Base-by-base conservation (phyloP, 371 early-diverging fungal genomes). In the Rhizopus delemar region DNA sequence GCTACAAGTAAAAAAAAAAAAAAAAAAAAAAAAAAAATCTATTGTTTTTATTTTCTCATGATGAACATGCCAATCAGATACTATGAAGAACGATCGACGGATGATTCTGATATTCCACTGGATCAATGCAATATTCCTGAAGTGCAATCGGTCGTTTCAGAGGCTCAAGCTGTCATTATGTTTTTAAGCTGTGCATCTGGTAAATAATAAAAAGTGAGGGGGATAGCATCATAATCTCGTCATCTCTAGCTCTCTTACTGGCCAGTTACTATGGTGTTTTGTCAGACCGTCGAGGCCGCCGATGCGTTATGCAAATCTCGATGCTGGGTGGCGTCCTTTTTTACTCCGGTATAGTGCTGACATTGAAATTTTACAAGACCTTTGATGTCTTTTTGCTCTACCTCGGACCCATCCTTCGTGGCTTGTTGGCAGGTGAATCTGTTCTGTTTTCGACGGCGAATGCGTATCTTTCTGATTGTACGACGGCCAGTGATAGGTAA, bases 381-480 rank as follows among this genome's bases (percentile, higher is more conserved):
- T 43, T 80, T 38, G 77, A 73, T 28, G 53, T 75, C 13, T 29
- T 39, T 2, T 50, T 72, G 2, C 38, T 80, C 7, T 75, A 68
- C 57, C 9, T 80, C 31, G 74, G 65, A 5, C 75, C 80, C 8
- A 22, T 77, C 5, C 28, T 74, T 3, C 69, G 66, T 9, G 80
- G 80, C 4, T 5, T 73, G 6, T 15, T 77, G 32, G 77, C 60
- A 12, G 72, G 77, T 16, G 74, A 74, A 12, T 57, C 38, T 15
- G 62, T 66, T 8, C 29, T 73, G 4, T 65, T 74, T 53, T 69
- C 71, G 6, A 60, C 74, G 11, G 58, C 70, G 5, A 71, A 76
- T 46, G 73, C 73, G 1, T 80, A 80, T 43, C 66, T 80, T 9
- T 65, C 77, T 3, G 80, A 80, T 57, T 71, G 65, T 28, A 80